These are phyloP conservation scores for Penicillium ochrochloron DNA, from an alignment of 495 filamentous ascomycete genomes.

Conservation along the genomic window DNA sequence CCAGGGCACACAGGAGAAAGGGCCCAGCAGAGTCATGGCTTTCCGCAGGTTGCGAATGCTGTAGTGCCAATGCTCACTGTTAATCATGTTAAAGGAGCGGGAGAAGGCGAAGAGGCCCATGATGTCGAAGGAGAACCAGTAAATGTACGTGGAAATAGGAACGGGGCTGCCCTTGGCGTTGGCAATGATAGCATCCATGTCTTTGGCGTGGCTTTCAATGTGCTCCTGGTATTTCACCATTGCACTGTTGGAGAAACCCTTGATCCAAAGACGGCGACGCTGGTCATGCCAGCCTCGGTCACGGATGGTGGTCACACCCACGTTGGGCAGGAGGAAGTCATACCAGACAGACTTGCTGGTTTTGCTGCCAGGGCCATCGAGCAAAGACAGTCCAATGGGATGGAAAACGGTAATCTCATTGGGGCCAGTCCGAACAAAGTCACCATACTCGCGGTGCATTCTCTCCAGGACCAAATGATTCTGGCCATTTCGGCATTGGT, in stretches of 20 bases:
- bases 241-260: conserved; percentile 1
- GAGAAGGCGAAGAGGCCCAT: conserved; percentile 40
- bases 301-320: conserved; percentile 1
- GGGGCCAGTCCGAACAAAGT: conserved; percentile 44
- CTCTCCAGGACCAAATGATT: conserved; percentile 16
- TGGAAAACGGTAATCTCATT: conserved; percentile 41
- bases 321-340: conserved; percentile 2
- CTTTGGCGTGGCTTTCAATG: not conserved
- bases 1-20: conserved; percentile 28
- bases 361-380: conserved; percentile 34
- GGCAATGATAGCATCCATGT: conserved; percentile 2
- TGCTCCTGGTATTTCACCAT: not conserved
- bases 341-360: conserved; percentile 36
- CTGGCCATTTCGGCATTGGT: conserved; percentile 25
- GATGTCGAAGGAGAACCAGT: conserved; percentile 15
- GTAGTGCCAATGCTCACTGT: conserved; percentile 5
- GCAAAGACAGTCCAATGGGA: conserved; percentile 22
- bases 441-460: conserved; percentile 42
- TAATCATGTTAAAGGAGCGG: conserved; percentile 41
- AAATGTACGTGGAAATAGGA: conserved; percentile 3
- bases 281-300: conserved; percentile 8
- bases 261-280: conserved; percentile 3
- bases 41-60: not conserved
- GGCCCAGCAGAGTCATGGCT: conserved; percentile 19
- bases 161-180: not conserved